These are phyloP conservation scores for Jatropha curcas DNA, from an alignment of 345 rosid species.

Conservation along the genomic window DNA sequence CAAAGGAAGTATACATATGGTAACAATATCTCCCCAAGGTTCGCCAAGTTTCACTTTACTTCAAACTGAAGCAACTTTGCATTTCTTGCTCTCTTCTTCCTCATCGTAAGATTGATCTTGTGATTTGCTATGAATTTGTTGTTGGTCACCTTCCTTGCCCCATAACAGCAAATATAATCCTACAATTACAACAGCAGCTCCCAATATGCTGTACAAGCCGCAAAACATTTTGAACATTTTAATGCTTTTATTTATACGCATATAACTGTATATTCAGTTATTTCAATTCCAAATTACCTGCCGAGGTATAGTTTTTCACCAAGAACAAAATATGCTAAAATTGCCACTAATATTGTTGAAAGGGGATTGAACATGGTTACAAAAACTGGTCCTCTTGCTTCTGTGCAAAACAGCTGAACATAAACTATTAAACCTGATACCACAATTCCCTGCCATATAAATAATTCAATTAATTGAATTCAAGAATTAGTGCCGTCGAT, in stretches of 20 bases:
- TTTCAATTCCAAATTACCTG: constrained; percentile 38
- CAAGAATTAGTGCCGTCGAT: background rate
- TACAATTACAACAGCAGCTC: constrained; percentile 46
- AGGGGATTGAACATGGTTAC: constrained; percentile 67
- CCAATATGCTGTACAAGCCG: constrained; percentile 47
- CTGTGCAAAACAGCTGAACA: constrained; percentile 61
- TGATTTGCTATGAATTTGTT: constrained; percentile 15
- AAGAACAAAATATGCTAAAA: constrained; percentile 51
- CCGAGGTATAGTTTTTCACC: constrained; percentile 64
- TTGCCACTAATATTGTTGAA: constrained; percentile 47
- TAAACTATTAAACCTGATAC: constrained; percentile 44
- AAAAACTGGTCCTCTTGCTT: constrained; percentile 56
- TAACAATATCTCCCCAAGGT: constrained; percentile 10
- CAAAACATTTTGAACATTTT: background rate
- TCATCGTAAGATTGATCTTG: constrained; percentile 26
- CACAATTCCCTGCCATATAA: constrained; percentile 52
- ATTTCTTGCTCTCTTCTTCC: background rate
- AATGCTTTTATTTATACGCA: background rate
- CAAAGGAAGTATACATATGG: background rate
- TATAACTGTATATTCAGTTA: background rate
- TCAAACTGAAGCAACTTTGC: constrained; percentile 22
- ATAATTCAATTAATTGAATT: background rate
- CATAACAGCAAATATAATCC: constrained; percentile 65
- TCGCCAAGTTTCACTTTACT: constrained; percentile 9
- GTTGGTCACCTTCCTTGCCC: constrained; percentile 60